Evolutionary conservation across 192 early-diverging fungal genomes (phyloP).

Genomic region (Backusella luteola): DNA sequence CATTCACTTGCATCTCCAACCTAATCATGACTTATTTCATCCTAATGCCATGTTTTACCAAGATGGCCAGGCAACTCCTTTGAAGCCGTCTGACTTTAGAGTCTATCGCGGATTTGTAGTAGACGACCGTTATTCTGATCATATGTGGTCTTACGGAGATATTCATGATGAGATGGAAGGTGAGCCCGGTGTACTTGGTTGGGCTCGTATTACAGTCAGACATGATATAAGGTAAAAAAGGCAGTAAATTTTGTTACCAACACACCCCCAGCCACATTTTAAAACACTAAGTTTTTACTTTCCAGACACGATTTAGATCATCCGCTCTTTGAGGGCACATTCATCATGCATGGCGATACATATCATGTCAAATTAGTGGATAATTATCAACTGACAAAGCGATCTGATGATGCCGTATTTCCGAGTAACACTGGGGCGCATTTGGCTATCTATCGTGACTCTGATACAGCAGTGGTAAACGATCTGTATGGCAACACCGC

Average conservation of each 20-base stretch:
- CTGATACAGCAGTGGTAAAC: slow-evolving; percentile 16
- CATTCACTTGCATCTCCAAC: slow-evolving; percentile 62
- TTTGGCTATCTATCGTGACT: slow-evolving; percentile 31
- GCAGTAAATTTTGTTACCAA: neutral
- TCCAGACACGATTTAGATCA: neutral
- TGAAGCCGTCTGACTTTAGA: slow-evolving; percentile 16
- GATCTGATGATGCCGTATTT: slow-evolving; percentile 42
- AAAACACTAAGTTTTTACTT: neutral
- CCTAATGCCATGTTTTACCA: slow-evolving; percentile 51
- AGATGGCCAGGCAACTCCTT: slow-evolving; percentile 27
- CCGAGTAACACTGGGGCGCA: slow-evolving; percentile 21
- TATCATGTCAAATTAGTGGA: slow-evolving; percentile 57
- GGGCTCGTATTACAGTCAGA: slow-evolving; percentile 52
- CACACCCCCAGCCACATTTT: neutral
- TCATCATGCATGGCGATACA: slow-evolving; percentile 49
- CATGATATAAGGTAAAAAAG: slow-evolving; percentile 35
- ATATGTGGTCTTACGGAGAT: slow-evolving; percentile 3
- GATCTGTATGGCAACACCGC: neutral
- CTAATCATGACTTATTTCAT: slow-evolving; percentile 70
- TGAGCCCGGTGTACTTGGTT: slow-evolving; percentile 17
- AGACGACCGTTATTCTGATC: slow-evolving; percentile 18
- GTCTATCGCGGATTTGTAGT: slow-evolving; percentile 57
- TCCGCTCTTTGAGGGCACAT: slow-evolving; percentile 60
- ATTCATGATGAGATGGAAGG: slow-evolving; percentile 4
- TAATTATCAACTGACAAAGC: slow-evolving; percentile 54